Percentiles rank a stretch among this genome's conserved stretches.
phyloP scores from a whole-genome alignment of 2,329 filamentous ascomycete genomes.

The Aspergillus chevalieri region DNA sequence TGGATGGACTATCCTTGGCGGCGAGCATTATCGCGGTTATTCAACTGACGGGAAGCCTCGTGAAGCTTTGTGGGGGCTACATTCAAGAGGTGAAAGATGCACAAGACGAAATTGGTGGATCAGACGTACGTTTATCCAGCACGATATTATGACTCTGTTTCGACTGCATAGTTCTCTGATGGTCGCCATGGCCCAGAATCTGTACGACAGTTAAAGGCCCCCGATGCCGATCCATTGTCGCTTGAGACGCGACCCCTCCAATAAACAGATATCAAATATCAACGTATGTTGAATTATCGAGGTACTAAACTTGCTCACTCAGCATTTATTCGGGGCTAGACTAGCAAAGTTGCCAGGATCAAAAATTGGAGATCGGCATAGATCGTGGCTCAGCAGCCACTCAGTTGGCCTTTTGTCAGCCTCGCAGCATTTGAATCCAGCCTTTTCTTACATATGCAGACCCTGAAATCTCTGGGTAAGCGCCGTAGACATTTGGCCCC shows the following conservation, averaged over 20 bases:
- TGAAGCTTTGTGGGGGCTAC: constrained; percentile 17
- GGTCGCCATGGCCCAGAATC: constrained; percentile 1
- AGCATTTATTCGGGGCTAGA: background rate
- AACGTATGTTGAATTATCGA: background rate
- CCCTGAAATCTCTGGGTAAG: background rate
- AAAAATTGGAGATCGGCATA: too few relatives aligned
- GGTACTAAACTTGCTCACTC: background rate
- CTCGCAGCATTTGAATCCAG: background rate
- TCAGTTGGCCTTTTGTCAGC: background rate
- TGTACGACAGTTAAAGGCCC: background rate
- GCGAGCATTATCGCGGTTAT: constrained; percentile 20
- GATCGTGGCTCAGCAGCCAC: background rate
- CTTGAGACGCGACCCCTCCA: too few relatives aligned
- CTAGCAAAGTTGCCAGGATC: too few relatives aligned
- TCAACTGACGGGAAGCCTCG: constrained; percentile 14
- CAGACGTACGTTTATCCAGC: constrained; percentile 19
- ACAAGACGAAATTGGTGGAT: constrained; percentile 19
- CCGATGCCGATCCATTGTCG: too few relatives aligned
- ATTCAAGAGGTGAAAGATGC: constrained; percentile 18
- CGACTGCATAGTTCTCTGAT: constrained; percentile 5
- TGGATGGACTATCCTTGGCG: constrained; percentile 9
- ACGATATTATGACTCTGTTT: constrained; percentile 4
- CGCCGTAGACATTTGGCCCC: background rate
- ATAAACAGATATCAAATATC: background rate
- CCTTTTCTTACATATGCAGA: background rate